These are phyloP conservation scores for Podospora sp. DNA, from an alignment of 495 filamentous ascomycete species.

Conservation along the genomic window DNA sequence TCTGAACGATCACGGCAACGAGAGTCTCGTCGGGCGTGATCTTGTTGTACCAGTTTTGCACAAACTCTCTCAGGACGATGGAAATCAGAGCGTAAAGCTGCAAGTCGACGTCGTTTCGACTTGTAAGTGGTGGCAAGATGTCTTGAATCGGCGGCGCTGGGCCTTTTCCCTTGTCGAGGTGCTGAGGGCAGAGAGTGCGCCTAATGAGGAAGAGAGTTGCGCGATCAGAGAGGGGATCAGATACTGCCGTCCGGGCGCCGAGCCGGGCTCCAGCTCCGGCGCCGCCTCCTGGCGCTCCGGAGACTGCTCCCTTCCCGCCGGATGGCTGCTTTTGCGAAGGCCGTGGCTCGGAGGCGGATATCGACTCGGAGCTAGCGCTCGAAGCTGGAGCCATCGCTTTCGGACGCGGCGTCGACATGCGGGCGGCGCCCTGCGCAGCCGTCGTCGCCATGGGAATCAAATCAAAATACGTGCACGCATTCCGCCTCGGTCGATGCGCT, in stretches of 20 bases:
- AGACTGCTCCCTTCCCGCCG: background rate
- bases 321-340: background rate
- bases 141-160: constrained; percentile 63
- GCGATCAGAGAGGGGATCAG: constrained; percentile 54
- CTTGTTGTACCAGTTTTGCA: constrained; percentile 88
- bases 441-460: constrained; percentile 29
- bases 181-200: constrained; percentile 52
- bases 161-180: constrained; percentile 49
- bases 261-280: constrained; percentile 27
- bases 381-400: constrained; percentile 30
- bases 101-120: constrained; percentile 86
- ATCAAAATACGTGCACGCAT: constrained; percentile 10
- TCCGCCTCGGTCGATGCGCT: background rate
- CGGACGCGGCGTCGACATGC: constrained; percentile 32
- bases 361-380: constrained; percentile 30
- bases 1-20: constrained; percentile 80
- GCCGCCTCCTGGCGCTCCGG: background rate
- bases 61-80: constrained; percentile 83
- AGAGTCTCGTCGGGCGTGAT: constrained; percentile 89
- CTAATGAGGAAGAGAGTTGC: constrained; percentile 56
- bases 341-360: constrained; percentile 19
- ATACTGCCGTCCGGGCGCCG: constrained; percentile 30
- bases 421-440: constrained; percentile 30
- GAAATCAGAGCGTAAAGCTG: constrained; percentile 91
- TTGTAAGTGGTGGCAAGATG: constrained; percentile 86